Evolutionary conservation across 78 protist species (phyloP).

Genomic region (Pelomyxa schiedti): DNA sequence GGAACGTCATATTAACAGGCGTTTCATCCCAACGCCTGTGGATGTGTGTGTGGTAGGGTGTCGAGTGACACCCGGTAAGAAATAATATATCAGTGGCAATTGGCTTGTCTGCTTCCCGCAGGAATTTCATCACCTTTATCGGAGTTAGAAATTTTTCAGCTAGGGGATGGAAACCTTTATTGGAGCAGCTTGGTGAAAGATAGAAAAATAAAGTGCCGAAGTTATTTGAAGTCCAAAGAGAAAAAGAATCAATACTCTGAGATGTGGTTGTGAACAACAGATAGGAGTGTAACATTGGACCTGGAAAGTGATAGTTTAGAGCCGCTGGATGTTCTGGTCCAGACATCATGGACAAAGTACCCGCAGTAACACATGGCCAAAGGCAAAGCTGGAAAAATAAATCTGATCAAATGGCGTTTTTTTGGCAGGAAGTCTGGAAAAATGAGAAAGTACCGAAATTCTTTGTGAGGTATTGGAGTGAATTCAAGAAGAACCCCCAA

Average conservation of each 20-base stretch:
- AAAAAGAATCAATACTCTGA: neutral
- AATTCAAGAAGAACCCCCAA: neutral
- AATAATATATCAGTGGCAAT: slow-evolving; percentile 3
- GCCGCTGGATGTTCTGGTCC: neutral
- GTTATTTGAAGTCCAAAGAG: neutral
- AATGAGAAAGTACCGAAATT: slow-evolving; percentile 5
- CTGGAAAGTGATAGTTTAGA: no score
- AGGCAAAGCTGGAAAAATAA: no score
- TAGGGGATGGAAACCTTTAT: neutral
- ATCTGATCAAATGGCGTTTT: no score
- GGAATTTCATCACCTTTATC: neutral
- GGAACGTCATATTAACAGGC: slow-evolving; percentile 1
- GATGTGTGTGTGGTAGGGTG: slow-evolving; percentile 24
- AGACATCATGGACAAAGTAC: neutral
- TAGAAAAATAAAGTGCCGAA: neutral
- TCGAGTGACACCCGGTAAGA: slow-evolving; percentile 33
- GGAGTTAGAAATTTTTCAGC: no score
- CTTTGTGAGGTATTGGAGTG: neutral
- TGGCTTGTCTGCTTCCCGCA: neutral
- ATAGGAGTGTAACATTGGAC: neutral
- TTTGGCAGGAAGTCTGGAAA: no score
- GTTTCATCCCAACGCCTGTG: neutral
- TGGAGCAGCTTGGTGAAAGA: neutral
- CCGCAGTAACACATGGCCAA: neutral
- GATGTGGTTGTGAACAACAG: neutral